phyloP scores from a whole-genome alignment of 441 rosid species.

The Brassica hybrid region DNA sequence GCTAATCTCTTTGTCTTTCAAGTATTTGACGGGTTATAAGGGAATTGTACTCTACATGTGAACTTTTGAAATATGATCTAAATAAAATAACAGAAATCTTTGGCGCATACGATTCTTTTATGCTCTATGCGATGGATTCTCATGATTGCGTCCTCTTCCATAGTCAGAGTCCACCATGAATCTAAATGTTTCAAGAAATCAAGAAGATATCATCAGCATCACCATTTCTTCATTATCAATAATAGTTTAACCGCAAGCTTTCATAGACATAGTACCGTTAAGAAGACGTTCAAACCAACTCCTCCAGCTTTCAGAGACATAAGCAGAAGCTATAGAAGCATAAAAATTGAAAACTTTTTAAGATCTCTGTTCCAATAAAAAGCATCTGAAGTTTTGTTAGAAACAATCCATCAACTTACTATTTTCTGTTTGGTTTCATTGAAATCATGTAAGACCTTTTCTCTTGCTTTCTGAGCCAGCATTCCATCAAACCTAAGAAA shows the following conservation, averaged over 20 bases:
- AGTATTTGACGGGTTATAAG: neutral
- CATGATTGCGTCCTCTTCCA: constrained; percentile 75
- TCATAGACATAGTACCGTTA: constrained; percentile 50
- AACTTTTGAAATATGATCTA: too few relatives aligned
- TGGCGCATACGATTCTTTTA: constrained; percentile 53
- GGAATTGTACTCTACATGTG: neutral
- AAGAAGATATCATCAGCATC: neutral
- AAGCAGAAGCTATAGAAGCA: constrained; percentile 51
- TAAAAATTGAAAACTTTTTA: neutral
- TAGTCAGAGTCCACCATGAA: constrained; percentile 87
- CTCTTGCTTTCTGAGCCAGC: constrained; percentile 61
- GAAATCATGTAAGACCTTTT: constrained; percentile 65
- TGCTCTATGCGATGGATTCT: constrained; percentile 71
- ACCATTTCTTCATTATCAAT: neutral
- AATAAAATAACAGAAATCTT: constrained; percentile 43
- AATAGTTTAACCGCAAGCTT: neutral
- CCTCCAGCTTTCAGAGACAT: constrained; percentile 80
- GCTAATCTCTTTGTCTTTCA: neutral
- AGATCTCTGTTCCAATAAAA: neutral
- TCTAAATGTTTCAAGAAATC: constrained; percentile 41
- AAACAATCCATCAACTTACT: constrained; percentile 40
- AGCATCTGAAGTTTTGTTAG: neutral
- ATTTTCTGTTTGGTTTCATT: constrained; percentile 57
- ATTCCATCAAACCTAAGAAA: constrained; percentile 66
- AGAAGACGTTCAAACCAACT: constrained; percentile 68